Evolutionary conservation across 257 asterid species (phyloP), one percentile per base, ranked within the genome.

Genomic region (Striga asiatica): DNA sequence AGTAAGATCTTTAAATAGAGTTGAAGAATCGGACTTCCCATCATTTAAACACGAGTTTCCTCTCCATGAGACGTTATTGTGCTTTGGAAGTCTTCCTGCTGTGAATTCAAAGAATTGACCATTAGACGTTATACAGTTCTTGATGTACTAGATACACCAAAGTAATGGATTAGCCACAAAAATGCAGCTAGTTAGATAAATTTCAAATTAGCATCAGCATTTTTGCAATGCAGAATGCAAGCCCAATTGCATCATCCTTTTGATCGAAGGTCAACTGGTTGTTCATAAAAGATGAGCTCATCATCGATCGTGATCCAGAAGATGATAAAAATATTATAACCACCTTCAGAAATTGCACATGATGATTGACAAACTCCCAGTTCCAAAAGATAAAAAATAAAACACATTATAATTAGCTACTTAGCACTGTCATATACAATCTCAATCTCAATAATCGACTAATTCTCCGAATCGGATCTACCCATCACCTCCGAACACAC

Each of bases 31-130:
- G 14, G 91, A 32, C 62, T 80, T 51, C 43, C 98, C 98, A 14
- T 91, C 98, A 8, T 74, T 70, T 42, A 82, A 10, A 58, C 96
- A 72, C 6, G 98, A 91, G 74, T 86, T 83, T 11, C 96, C 95
- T 62, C 98, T 78, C 98, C 98, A 91, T 1, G 98, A 86, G 27
- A 91, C 96, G 31, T 91, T 91, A 39, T 91, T 91, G 71, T 86
- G 95, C 69, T 80, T 91, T 0, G 98, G 98, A 17, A 91, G 64
- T 56, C 63, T 91, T 60, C 98, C 98, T 61, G 98, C 98, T 91
- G 94, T 10, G 50, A 72, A 48, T n/a, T 16, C 13, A 51, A 63
- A 67, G 8, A 47, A 3, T 21, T 29, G 5, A 22, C 16, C 52
- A 72, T 72, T 34, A 72, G 56, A 4, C 21, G 50, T n/a, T 17